Base-by-base conservation (phyloP, 2,329 filamentous ascomycete species). In the Diaporthe vaccinii region DNA sequence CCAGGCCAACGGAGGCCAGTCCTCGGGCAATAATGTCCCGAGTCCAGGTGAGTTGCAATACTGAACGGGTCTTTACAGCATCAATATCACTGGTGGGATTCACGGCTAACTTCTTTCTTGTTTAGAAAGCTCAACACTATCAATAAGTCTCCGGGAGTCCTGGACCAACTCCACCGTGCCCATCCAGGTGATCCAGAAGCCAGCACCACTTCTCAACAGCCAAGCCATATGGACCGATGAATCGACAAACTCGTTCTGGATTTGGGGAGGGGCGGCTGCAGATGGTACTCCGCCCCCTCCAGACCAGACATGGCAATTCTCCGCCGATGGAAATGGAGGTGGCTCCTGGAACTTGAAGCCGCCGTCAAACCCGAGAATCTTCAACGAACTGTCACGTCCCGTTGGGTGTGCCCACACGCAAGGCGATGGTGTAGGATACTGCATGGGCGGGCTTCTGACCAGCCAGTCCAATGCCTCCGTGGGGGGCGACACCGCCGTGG, bases 331-430 rank as follows among this genome's bases (percentile, higher is more conserved):
- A 2, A 55, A 55, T 41, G 65, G 65, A 41, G 65, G 65, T 20
- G 65, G 65, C n/a, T 69, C 34, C 25, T 69, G 65, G 65, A 49
- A n/a, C 36, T 10, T 55, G 4, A 34, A 55, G 36, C 31, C n/a
- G 15, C 65, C 81, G 6, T 75, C 78, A 10, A 80, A 83, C 65
- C 78, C 73, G 53, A 76, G 77, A 55, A 80, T 80, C 44, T 87
- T 85, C 61, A 82, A 83, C 53, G 79, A 83, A 46, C 79, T 87
- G 15, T 79, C 82, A 7, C 80, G 83, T n/a, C 77, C 81, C 0
- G 78, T 79, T 2, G 79, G 79, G 15, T 79, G 81, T 17, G 80
- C 82, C n/a, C 80, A 78, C 58, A 77, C 80, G 1, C 79, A 80
- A 53, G 77, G 72, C 28, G 73, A 77, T 36, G 77, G 80, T 17